These are phyloP conservation scores for Starmerella bacillaris DNA, from an alignment of 805 yeast species.

Conservation along the genomic window DNA sequence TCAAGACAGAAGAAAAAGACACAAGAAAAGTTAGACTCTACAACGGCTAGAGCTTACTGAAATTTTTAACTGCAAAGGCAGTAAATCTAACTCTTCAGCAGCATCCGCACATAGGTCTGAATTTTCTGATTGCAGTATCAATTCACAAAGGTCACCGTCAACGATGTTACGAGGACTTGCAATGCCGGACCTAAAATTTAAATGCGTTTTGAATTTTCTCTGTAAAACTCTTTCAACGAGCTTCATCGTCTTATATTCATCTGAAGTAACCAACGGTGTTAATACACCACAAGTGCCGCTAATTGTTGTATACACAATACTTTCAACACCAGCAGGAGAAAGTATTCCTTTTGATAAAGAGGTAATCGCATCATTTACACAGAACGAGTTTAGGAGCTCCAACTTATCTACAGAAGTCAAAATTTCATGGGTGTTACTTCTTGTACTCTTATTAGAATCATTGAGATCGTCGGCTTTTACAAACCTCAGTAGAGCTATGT, in stretches of 20 bases:
- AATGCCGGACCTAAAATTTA: slow-evolving; percentile 57
- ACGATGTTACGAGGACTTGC: slow-evolving; percentile 59
- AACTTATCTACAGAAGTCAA: slow-evolving; percentile 32
- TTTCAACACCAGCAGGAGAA: slow-evolving; percentile 41
- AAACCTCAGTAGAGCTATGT: slow-evolving; percentile 43
- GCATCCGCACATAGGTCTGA: not conserved
- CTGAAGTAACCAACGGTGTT: slow-evolving; percentile 43
- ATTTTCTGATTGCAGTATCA: slow-evolving; percentile 24
- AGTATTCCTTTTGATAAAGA: slow-evolving; percentile 38
- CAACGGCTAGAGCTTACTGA: too few species aligned
- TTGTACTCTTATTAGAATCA: too few species aligned
- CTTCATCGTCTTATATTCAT: slow-evolving; percentile 43
- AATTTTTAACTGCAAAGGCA: too few species aligned
- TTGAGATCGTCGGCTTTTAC: slow-evolving; percentile 22
- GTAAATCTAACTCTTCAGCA: not conserved
- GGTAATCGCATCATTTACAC: slow-evolving; percentile 52
- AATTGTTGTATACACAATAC: slow-evolving; percentile 52
- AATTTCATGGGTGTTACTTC: too few species aligned
- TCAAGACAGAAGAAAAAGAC: too few species aligned
- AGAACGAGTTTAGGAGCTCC: slow-evolving; percentile 37
- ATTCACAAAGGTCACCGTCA: slow-evolving; percentile 78
- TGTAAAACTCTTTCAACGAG: slow-evolving; percentile 32
- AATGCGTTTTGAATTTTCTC: slow-evolving; percentile 28
- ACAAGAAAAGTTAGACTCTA: too few species aligned
- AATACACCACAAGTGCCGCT: slow-evolving; percentile 69